Evolutionary conservation across 768 basidiomycete genomes (phyloP).

Genomic region (Leccinum subtestaceum): DNA sequence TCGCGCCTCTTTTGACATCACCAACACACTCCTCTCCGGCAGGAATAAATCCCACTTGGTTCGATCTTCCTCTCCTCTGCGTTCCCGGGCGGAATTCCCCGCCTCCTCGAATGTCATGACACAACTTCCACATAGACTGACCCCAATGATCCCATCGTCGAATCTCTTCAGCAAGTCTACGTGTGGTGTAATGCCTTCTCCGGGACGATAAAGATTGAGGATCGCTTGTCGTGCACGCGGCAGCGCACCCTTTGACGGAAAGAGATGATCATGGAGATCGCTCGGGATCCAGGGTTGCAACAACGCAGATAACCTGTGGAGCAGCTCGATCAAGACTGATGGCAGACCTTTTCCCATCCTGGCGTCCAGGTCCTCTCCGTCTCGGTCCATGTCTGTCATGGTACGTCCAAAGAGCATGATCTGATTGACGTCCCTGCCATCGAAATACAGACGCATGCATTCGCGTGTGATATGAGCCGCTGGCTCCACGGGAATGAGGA

Average conservation of each 20-base stretch:
- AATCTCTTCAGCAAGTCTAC: slow-evolving; percentile 83
- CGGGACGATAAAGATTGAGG: slow-evolving; percentile 83
- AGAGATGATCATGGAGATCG: slow-evolving; percentile 54
- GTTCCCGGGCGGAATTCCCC: neutral
- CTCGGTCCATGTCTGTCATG: slow-evolving; percentile 7
- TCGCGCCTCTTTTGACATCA: slow-evolving; percentile 77
- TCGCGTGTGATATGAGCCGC: slow-evolving; percentile 47
- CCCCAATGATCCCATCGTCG: slow-evolving; percentile 86
- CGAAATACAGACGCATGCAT: slow-evolving; percentile 60
- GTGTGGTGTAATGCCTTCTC: slow-evolving; percentile 87
- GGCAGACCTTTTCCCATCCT: slow-evolving; percentile 49
- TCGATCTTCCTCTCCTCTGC: neutral
- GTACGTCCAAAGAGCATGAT: slow-evolving; percentile 80
- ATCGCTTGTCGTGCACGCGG: slow-evolving; percentile 76
- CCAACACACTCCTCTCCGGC: slow-evolving; percentile 70
- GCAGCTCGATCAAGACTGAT: slow-evolving; percentile 49
- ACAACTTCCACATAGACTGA: slow-evolving; percentile 77
- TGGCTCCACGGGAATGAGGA: slow-evolving; percentile 50
- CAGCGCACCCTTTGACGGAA: slow-evolving; percentile 43
- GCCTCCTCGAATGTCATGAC: slow-evolving; percentile 69
- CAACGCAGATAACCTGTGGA: slow-evolving; percentile 46
- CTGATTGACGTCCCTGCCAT: slow-evolving; percentile 57
- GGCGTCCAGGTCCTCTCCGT: slow-evolving; percentile 13
- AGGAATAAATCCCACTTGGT: slow-evolving; percentile 56
- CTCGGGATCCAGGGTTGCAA: slow-evolving; percentile 50